Conservation (phyloP, 202 grass and related monocot species). For the Eragrostis tef region DNA sequence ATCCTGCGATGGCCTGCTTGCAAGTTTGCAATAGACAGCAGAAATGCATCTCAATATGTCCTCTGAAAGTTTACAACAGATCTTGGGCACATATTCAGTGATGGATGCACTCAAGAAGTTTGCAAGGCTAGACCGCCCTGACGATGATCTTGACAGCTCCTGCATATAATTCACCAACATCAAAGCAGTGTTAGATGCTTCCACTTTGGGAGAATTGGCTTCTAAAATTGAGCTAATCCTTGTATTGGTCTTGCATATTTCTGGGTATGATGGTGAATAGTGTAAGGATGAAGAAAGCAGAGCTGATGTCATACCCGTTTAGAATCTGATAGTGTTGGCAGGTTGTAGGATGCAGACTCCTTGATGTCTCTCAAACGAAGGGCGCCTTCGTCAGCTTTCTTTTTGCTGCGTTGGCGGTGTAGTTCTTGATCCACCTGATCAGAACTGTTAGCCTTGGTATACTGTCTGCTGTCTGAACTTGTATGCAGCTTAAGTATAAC, state of each 20-base stretch:
- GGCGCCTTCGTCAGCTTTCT: slow-evolving; percentile 48
- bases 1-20: slow-evolving; percentile 46
- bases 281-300: slow-evolving; percentile 24
- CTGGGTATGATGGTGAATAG: background rate
- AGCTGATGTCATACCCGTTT: slow-evolving; percentile 50
- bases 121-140: slow-evolving; percentile 71
- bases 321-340: slow-evolving; percentile 55
- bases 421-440: slow-evolving; percentile 52
- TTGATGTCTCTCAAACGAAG: slow-evolving; percentile 57
- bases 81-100: slow-evolving; percentile 76
- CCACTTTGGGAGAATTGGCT: background rate
- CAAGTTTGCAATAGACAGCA: slow-evolving; percentile 93
- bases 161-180: slow-evolving; percentile 49
- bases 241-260: background rate
- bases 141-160: slow-evolving; percentile 60
- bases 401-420: slow-evolving; percentile 34
- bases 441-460: slow-evolving; percentile 32
- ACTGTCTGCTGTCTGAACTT: slow-evolving; percentile 42
- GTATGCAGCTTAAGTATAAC: background rate
- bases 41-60: slow-evolving; percentile 92
- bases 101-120: slow-evolving; percentile 89
- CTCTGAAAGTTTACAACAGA: slow-evolving; percentile 88
- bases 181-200: slow-evolving; percentile 38
- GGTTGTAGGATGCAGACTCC: slow-evolving; percentile 54
- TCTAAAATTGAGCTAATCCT: background rate